phyloP scores from a whole-genome alignment of 192 early-diverging fungal species.

The Neocallimastix lanati region DNA sequence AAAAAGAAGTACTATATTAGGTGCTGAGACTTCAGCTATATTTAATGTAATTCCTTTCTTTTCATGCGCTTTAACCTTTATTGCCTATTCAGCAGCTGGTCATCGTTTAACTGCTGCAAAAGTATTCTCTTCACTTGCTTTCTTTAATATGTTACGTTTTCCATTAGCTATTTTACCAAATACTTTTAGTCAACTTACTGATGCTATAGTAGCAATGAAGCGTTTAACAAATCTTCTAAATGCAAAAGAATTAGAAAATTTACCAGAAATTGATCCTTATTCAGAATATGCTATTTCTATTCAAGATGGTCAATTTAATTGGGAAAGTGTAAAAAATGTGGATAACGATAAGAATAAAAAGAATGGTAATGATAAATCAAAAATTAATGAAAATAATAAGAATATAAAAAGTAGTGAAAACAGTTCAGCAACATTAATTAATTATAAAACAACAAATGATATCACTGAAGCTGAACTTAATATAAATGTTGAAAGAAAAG shows the following conservation, averaged over 20 bases:
- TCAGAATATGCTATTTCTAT: constrained; percentile 30
- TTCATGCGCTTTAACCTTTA: background rate
- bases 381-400: too few relatives aligned
- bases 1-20: background rate
- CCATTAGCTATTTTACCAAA: constrained; percentile 1
- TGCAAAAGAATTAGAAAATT: background rate
- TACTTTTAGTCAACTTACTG: background rate
- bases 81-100: constrained; percentile 3
- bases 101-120: constrained; percentile 13
- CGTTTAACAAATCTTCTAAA: background rate
- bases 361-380: constrained; percentile 4
- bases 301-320: constrained; percentile 20
- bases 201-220: background rate
- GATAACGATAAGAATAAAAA: constrained; percentile 1
- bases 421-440: background rate
- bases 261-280: constrained; percentile 15
- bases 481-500: too few relatives aligned
- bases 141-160: constrained; percentile 4
- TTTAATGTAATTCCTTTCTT: background rate
- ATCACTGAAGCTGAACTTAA: too few relatives aligned
- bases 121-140: constrained; percentile 16
- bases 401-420: background rate
- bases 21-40: background rate
- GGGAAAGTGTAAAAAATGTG: constrained; percentile 3
- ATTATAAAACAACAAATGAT: background rate